Conservation (phyloP, 1,139 yeast species). For the Meyerozyma carpophila region DNA sequence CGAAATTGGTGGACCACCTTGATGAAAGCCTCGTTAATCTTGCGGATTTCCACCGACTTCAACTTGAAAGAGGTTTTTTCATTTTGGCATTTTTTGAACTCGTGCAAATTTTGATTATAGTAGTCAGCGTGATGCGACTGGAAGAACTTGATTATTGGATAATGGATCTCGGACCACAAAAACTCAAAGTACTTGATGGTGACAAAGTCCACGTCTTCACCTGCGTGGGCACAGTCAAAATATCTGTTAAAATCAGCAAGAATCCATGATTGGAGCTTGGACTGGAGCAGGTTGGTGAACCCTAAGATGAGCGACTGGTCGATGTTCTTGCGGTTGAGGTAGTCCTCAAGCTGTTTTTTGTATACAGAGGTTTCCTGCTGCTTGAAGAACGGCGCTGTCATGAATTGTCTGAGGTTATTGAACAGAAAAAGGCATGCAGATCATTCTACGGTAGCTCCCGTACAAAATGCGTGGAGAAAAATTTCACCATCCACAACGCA, state of each 20-base stretch:
- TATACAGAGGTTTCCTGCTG: constrained; percentile 17
- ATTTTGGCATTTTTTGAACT: constrained; percentile 10
- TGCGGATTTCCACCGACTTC: constrained; percentile 51
- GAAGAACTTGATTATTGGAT: constrained; percentile 56
- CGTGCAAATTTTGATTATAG: constrained; percentile 13
- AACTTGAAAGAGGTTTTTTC: constrained; percentile 16
- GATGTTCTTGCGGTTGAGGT: constrained; percentile 24
- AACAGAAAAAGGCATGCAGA: background rate
- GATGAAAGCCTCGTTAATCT: constrained; percentile 45
- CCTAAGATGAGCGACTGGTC: constrained; percentile 46
- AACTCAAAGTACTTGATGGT: constrained; percentile 37
- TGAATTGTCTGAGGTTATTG: background rate
- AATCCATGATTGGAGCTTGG: constrained; percentile 37
- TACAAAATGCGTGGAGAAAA: background rate
- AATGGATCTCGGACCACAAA: constrained; percentile 59
- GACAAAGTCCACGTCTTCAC: constrained; percentile 15
- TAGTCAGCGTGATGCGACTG: constrained; percentile 35
- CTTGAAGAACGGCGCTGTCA: background rate
- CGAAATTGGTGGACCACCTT: constrained; percentile 43
- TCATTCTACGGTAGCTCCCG: background rate
- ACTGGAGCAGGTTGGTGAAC: constrained; percentile 35
- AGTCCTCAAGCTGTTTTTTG: constrained; percentile 24
- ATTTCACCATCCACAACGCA: background rate
- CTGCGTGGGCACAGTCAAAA: constrained; percentile 8
- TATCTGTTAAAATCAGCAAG: constrained; percentile 26